Evolutionary conservation across 768 basidiomycete genomes (phyloP).

Genomic region (Amanita pallidorosea): DNA sequence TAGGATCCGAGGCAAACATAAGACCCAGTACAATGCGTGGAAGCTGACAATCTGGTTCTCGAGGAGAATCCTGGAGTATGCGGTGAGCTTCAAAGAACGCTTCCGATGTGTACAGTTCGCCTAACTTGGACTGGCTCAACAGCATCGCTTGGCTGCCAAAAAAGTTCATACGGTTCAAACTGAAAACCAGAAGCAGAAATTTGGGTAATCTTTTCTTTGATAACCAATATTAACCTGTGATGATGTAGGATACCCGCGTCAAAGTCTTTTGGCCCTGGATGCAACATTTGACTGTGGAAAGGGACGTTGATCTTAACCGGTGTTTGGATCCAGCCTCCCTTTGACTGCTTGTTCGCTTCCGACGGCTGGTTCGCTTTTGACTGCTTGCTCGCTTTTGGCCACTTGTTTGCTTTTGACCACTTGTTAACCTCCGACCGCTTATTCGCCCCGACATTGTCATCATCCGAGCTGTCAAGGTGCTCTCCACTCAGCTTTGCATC

Average conservation of each 20-base stretch:
- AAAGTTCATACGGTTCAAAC: conserved; percentile 14
- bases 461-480: too few relatives aligned
- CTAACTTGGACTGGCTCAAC: conserved; percentile 9
- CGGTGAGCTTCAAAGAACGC: conserved; percentile 6
- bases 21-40: conserved; percentile 7
- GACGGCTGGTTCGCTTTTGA: too few relatives aligned
- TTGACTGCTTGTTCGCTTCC: too few relatives aligned
- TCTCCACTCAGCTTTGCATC: too few relatives aligned
- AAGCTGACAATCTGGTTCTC: too few relatives aligned
- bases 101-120: conserved; percentile 13
- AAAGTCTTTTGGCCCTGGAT: neutral
- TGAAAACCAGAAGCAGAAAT: conserved; percentile 10
- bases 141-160: conserved; percentile 13
- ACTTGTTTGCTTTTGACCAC: too few relatives aligned
- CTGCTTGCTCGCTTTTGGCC: too few relatives aligned
- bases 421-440: too few relatives aligned
- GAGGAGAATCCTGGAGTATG: neutral
- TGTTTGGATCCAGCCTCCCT: too few relatives aligned
- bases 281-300: neutral
- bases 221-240: neutral
- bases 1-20: conserved; percentile 8
- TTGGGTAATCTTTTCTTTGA: neutral
- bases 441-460: too few relatives aligned
- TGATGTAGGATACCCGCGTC: neutral
- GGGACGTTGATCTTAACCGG: neutral